phyloP scores from a whole-genome alignment of 352 stramenopile genomes.

The Peronospora belbahrii region DNA sequence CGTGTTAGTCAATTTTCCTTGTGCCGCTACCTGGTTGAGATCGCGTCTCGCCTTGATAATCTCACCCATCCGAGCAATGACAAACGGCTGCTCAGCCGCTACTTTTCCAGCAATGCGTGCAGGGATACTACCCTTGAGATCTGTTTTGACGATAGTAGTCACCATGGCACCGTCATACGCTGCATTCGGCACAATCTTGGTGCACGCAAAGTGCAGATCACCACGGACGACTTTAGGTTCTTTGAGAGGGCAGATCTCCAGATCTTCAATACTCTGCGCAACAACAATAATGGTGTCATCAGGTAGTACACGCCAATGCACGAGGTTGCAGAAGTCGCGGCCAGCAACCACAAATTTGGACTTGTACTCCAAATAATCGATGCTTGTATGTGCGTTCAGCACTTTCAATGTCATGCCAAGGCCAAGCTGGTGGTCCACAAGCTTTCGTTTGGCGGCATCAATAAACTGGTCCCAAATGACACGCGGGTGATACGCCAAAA shows the following conservation, averaged over 20 bases:
- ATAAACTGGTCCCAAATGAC: conserved; percentile 48
- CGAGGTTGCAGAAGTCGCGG: conserved; percentile 63
- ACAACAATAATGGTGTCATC: conserved; percentile 65
- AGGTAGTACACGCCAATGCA: conserved; percentile 59
- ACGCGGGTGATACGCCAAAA: conserved; percentile 43
- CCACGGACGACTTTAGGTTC: conserved; percentile 63
- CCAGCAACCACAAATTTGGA: conserved; percentile 66
- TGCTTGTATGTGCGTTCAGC: conserved; percentile 50
- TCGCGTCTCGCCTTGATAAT: conserved; percentile 47
- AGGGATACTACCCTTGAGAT: conserved; percentile 66
- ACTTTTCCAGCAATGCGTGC: conserved; percentile 53
- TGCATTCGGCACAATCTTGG: conserved; percentile 57
- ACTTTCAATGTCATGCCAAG: conserved; percentile 30
- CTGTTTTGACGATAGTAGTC: conserved; percentile 63
- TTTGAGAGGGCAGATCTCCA: conserved; percentile 44
- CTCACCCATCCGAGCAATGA: conserved; percentile 48
- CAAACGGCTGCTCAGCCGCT: conserved; percentile 54
- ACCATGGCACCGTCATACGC: conserved; percentile 50
- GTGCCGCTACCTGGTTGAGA: conserved; percentile 21
- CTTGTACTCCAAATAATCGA: conserved; percentile 78
- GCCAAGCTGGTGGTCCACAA: conserved; percentile 51
- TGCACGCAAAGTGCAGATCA: conserved; percentile 56
- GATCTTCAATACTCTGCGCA: conserved; percentile 55
- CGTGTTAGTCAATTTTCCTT: conserved; percentile 44
- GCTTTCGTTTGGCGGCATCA: conserved; percentile 39